Evolutionary conservation across 179 eudicot genomes (phyloP), one percentile per base, ranked within the genome.

Genomic region (Beta corolliflora): DNA sequence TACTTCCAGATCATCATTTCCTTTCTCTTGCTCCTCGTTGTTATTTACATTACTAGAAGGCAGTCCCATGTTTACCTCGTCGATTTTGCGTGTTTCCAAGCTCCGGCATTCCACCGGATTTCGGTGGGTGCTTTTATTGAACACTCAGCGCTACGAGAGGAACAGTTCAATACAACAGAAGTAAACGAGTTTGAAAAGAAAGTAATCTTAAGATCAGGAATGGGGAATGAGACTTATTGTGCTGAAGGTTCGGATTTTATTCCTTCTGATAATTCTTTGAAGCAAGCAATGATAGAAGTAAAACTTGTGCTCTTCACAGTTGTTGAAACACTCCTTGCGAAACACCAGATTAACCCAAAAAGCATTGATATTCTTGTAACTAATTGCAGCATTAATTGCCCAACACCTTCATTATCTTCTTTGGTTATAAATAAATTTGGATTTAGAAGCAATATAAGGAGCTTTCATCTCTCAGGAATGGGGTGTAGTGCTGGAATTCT

Each of bases 401-500:
- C 91, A 9, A 88, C 86, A 36, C 91, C 89, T 52, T 86, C 89
- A 5, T 75, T 87, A 56, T 81, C 92, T 10, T 75, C 86, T 18
- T 77, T 81, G 86, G 77, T 89, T 46, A 83, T 88, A 11, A 90
- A 90, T 16, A 82, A 64, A 72, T 89, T 88, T 18, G 85, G 88
- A 21, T 82, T 86, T 50, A 70, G 92, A 66, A 86, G 89, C 74
- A 82, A 84, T 72, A 82, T 83, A 0, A 76, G 64, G 79, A 90
- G 88, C 77, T 85, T 85, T 63, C 83, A 77, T 76, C 83, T 86
- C 14, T 88, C 89, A 1, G 87, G 91, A 19, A 85, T 86, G 90
- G 91, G 91, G 3, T 86, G 89, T 48, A 88, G 89, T n/a, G 87
- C 86, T 1, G 89, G 89, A 15, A 52, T 86, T 5, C 54, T 90